These are phyloP conservation scores for Spinacia oleracea DNA, from an alignment of 179 eudicot genomes.

Conservation along the genomic window DNA sequence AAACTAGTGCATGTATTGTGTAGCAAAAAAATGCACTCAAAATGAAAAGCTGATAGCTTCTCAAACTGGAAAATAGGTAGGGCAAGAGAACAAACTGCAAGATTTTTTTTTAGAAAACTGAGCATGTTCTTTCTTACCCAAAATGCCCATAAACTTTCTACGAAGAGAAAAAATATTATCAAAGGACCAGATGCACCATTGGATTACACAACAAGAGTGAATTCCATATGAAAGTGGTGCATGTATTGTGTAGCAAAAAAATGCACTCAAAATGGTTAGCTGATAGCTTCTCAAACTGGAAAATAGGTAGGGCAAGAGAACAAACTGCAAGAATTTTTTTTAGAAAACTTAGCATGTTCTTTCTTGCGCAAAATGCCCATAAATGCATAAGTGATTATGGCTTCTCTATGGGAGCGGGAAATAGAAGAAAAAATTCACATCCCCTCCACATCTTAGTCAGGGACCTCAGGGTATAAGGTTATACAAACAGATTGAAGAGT, in stretches of 20 bases:
- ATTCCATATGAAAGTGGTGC: conserved; percentile 9
- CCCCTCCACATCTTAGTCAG: neutral
- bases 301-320: conserved; percentile 1
- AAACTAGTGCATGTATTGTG: neutral
- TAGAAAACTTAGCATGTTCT: neutral
- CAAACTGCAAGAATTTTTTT: neutral
- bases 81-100: neutral
- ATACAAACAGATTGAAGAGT: neutral
- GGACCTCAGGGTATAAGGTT: neutral
- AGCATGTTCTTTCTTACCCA: neutral
- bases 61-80: neutral
- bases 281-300: neutral
- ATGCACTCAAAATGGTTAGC: neutral
- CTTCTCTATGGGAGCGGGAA: neutral
- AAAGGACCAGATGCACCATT: conserved; percentile 4
- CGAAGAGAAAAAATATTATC: neutral
- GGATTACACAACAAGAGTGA: neutral
- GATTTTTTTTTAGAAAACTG: neutral
- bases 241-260: neutral
- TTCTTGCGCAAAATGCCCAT: neutral
- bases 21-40: neutral
- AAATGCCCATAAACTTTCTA: neutral
- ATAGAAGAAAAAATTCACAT: neutral
- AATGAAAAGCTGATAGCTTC: neutral
- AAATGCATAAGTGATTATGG: neutral